Base-by-base conservation (phyloP, 2,329 filamentous ascomycete genomes). In the Torrubiella hemipterigena region DNA sequence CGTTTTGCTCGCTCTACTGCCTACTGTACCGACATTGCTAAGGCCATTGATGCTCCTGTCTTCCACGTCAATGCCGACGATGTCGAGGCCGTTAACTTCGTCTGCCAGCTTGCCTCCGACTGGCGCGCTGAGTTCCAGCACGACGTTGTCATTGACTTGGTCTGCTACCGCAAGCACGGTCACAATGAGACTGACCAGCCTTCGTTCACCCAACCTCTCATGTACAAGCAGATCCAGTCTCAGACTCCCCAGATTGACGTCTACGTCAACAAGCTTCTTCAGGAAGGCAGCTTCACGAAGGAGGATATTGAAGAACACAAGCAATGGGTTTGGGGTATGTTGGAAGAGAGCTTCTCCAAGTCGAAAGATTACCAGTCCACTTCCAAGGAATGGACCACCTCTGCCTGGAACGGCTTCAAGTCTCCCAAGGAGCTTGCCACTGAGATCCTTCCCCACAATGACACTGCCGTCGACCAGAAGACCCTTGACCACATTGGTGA, bases 131-230 rank as follows among this genome's bases (percentile, higher is more conserved):
- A 95, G 67, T 98, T 96, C 73, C 93, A 93, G 70, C 84, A 87
- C 54, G 91, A 98, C 55, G 89, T 96, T 40, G 87, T 98, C 46
- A 85, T 98, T 50, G 91, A 98, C 58, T 76, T 98, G 49, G 86
- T 96, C 52, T 98, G 91, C 73, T 98, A 98, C 72, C 82, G 91
- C 52, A 98, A 96, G 67, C 78, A 95, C 58, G 91, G 91, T 40
- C 91, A 98, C 76, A 98, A 98, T 65, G 91, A 98, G 68, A 98
- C 91, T 9, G 91, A 98, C 55, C 91, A 98, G 68, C 91, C 91
- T 29, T 94, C 89, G 24, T 98, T 98, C 69, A 98, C 91, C n/a
- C 91, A 98, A 58, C 91, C 91, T 24, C 66, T 95, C 46, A 98
- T 98, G 91, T 98, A 98, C 75, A 95, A 96, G 77, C 83, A 82